Conservation (phyloP, 73 alveolate genomes). For the Paraurostyla sp. region DNA sequence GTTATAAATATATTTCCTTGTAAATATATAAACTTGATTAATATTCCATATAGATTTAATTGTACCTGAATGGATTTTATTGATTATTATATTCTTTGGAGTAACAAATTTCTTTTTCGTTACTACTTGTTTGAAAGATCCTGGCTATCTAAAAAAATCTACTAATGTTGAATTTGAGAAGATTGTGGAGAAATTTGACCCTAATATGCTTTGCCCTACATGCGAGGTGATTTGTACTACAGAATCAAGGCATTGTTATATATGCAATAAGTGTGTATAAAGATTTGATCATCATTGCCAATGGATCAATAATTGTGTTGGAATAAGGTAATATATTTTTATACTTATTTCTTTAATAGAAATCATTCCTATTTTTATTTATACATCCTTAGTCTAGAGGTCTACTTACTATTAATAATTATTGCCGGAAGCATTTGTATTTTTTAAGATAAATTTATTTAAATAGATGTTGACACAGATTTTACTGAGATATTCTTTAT, state of each 20-base stretch:
- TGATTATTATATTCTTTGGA: neutral
- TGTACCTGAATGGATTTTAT: neutral
- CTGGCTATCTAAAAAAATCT: conserved; percentile 64
- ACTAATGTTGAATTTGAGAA: neutral
- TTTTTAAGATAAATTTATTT: neutral
- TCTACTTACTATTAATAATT: neutral
- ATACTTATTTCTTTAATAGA: conserved; percentile 41
- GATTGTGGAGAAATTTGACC: conserved; percentile 36
- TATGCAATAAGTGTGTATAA: conserved; percentile 88
- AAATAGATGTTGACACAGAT: conserved; percentile 10
- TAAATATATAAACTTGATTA: neutral
- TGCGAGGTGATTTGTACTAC: conserved; percentile 83
- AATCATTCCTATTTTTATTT: conserved; percentile 47
- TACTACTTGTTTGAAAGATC: conserved; percentile 50
- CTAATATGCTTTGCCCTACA: conserved; percentile 64
- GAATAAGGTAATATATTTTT: conserved; percentile 75
- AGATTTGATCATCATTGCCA: conserved; percentile 93
- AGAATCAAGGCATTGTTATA: conserved; percentile 86
- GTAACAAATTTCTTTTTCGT: conserved; percentile 33
- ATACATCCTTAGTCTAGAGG: conserved; percentile 27
- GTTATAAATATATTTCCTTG: conserved; percentile 48
- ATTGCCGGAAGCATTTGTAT: conserved; percentile 17
- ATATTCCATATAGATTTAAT: neutral
- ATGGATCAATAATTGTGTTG: conserved; percentile 92
- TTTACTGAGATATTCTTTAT: neutral